Conservation (phyloP, 257 asterid species). For the Scutellaria barbata region DNA sequence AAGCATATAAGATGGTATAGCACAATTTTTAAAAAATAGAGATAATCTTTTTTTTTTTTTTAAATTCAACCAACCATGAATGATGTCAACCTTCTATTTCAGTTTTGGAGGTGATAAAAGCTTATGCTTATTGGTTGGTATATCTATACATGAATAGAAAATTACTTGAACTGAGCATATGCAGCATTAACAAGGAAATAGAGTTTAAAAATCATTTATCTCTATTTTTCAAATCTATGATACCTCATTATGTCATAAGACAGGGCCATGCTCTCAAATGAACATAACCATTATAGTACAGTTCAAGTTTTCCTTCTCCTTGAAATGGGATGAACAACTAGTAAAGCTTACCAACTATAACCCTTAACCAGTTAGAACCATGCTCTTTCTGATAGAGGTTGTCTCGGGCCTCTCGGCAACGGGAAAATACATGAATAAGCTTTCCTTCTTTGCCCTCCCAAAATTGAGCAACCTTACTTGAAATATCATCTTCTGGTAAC, state of each 20-base stretch:
- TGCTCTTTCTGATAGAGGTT: constrained; percentile 39
- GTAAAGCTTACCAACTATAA: constrained; percentile 63
- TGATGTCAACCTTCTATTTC: constrained; percentile 20
- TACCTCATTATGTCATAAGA: constrained; percentile 17
- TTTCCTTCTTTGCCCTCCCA: constrained; percentile 58
- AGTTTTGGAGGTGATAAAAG: constrained; percentile 14
- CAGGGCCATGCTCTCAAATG: constrained; percentile 24
- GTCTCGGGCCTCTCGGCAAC: constrained; percentile 47
- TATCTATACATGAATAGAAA: neutral
- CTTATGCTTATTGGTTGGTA: constrained; percentile 13
- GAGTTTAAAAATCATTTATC: constrained; percentile 15
- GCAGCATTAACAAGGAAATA: constrained; percentile 31
- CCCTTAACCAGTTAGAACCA: constrained; percentile 59
- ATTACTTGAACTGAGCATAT: neutral
- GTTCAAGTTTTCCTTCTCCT: constrained; percentile 2
- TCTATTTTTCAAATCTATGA: neutral
- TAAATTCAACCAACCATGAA: constrained; percentile 14
- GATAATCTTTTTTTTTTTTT: constrained; percentile 5
- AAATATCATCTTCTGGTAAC: constrained; percentile 52
- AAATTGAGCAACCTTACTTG: constrained; percentile 47
- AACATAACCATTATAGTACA: neutral
- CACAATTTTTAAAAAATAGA: constrained; percentile 13
- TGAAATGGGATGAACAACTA: constrained; percentile 23
- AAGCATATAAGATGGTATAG: constrained; percentile 33
- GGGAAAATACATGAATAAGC: constrained; percentile 58